Evolutionary conservation across 2,329 filamentous ascomycete species (phyloP).

Genomic region (Penicillium fuscoglaucum): DNA sequence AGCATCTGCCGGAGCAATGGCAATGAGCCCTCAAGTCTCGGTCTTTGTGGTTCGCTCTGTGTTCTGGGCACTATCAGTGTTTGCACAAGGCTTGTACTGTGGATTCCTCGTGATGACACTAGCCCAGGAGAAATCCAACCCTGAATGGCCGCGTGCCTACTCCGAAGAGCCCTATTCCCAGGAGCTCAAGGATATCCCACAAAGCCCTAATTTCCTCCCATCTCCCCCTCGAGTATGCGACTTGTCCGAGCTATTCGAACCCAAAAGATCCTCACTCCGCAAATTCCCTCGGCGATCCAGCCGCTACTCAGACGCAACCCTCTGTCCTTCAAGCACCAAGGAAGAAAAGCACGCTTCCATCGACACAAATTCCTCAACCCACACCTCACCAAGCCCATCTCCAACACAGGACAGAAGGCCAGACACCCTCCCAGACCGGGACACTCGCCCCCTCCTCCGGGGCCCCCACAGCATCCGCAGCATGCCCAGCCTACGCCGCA

Average conservation of each 20-base stretch:
- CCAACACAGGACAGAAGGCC: conserved; percentile 13
- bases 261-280: conserved; percentile 27
- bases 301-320: conserved; percentile 35
- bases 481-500: conserved; percentile 24
- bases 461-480: conserved; percentile 21
- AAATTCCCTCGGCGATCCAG: conserved; percentile 30
- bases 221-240: conserved; percentile 15
- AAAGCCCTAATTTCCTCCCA: conserved; percentile 14
- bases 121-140: conserved; percentile 10
- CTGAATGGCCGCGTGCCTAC: conserved; percentile 26
- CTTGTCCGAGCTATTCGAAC: conserved; percentile 23
- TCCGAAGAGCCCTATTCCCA: conserved; percentile 26
- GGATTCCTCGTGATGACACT: conserved; percentile 29
- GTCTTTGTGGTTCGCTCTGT: conserved; percentile 40
- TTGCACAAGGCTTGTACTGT: conserved; percentile 34
- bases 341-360: conserved; percentile 26
- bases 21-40: conserved; percentile 18
- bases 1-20: conserved; percentile 31
- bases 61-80: conserved; percentile 36
- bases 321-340: conserved; percentile 27
- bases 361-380: conserved; percentile 20
- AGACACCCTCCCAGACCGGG: conserved; percentile 6
- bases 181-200: conserved; percentile 25
- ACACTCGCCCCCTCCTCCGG: conserved; percentile 17
- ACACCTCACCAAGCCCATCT: conserved; percentile 14